Percentiles rank a stretch among this genome's conserved stretches.
These are phyloP conservation scores for Laguncularia racemosa DNA, from an alignment of 345 rosid genomes.

Conservation along the genomic window DNA sequence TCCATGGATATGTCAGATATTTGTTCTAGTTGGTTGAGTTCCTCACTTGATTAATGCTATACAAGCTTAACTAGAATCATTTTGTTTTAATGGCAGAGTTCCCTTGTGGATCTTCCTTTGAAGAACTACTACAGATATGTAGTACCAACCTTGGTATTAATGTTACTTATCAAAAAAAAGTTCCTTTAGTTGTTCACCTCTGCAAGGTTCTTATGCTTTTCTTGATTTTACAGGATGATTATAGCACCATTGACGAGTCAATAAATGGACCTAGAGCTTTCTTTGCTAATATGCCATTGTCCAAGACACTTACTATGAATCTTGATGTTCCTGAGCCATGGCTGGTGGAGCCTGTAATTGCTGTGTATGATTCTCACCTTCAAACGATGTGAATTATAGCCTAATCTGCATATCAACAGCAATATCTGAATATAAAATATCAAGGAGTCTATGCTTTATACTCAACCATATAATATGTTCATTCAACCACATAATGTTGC, in stretches of 20 bases:
- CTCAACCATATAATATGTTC: too few relatives aligned
- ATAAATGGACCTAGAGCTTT: conserved; percentile 91
- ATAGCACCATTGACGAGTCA: conserved; percentile 55
- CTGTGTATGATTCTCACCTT: conserved; percentile 61
- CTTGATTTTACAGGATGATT: conserved; percentile 73
- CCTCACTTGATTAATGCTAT: not conserved
- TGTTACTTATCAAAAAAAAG: not conserved
- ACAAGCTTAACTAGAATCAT: not conserved
- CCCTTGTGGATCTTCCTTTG: conserved; percentile 94
- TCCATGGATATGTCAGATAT: not conserved
- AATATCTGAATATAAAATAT: not conserved
- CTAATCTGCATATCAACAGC: not conserved
- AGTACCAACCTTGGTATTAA: conserved; percentile 67
- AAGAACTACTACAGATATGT: conserved; percentile 99
- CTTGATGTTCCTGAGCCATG: conserved; percentile 99
- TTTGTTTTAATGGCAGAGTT: conserved; percentile 60
- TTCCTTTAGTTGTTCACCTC: conserved; percentile 13
- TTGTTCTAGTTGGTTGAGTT: not conserved
- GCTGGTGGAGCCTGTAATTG: conserved; percentile 96
- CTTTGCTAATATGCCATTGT: conserved; percentile 95
- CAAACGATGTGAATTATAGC: not conserved
- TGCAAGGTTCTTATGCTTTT: conserved; percentile 19
- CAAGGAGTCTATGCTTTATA: not conserved
- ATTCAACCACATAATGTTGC: not conserved
- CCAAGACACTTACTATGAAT: conserved; percentile 99